A percentile compares a stretch with the other conserved stretches of the same genome.
These are phyloP conservation scores for Steccherinum ochraceum DNA, from an alignment of 768 basidiomycete species.

Conservation along the genomic window DNA sequence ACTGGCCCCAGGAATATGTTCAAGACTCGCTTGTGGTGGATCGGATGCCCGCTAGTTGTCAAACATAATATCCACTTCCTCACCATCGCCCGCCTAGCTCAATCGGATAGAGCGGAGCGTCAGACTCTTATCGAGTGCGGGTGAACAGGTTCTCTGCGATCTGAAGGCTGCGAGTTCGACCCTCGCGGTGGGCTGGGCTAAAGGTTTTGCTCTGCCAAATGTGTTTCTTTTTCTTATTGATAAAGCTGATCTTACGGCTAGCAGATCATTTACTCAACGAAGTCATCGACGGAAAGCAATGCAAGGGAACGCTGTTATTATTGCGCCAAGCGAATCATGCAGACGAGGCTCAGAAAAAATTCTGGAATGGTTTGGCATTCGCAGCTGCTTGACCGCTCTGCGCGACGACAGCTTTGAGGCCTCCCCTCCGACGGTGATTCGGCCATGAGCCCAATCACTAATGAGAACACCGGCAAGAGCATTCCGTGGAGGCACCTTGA, in stretches of 20 bases:
- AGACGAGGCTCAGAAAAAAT: slow-evolving; percentile 1
- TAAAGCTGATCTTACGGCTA: too few relatives aligned
- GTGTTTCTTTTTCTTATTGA: too few relatives aligned
- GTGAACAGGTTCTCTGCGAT: slow-evolving; percentile 18
- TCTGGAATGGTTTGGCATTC: neutral
- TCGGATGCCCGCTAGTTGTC: too few relatives aligned
- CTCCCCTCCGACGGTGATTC: slow-evolving; percentile 22
- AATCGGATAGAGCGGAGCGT: slow-evolving; percentile 66
- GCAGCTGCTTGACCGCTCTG: neutral
- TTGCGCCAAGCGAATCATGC: too few relatives aligned
- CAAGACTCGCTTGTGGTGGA: too few relatives aligned
- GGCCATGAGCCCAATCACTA: slow-evolving; percentile 70
- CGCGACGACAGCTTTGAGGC: neutral
- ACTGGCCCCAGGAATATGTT: too few relatives aligned
- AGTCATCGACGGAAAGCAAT: too few relatives aligned
- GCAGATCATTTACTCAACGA: too few relatives aligned
- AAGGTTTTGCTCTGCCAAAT: neutral
- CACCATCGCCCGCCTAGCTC: slow-evolving; percentile 53
- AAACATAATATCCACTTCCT: too few relatives aligned
- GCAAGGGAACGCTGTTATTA: too few relatives aligned
- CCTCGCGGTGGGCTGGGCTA: slow-evolving; percentile 48
- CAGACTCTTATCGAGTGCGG: slow-evolving; percentile 44
- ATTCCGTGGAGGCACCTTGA: slow-evolving; percentile 69
- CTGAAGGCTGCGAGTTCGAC: slow-evolving; percentile 62
- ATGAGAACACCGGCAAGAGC: slow-evolving; percentile 87